Conservation (phyloP, 352 stramenopile species). For the Globisporangium recalcitrans region DNA sequence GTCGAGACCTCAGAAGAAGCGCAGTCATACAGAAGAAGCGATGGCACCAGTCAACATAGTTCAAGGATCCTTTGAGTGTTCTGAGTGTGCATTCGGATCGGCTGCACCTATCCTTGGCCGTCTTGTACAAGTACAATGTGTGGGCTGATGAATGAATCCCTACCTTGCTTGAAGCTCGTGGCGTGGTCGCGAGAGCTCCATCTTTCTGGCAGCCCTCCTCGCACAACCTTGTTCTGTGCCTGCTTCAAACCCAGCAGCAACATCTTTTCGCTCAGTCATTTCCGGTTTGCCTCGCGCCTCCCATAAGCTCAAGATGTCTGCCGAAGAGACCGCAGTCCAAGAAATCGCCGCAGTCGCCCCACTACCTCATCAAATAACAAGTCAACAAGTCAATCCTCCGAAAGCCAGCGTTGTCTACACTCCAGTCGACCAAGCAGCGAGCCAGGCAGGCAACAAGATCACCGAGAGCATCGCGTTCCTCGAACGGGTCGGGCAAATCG, state of each 20-base stretch:
- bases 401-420: neutral
- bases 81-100: neutral
- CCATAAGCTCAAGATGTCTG: neutral
- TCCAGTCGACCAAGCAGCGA: neutral
- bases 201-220: neutral
- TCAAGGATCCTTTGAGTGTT: neutral
- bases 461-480: constrained; percentile 9
- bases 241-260: neutral
- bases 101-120: neutral
- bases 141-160: too few species aligned
- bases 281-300: neutral
- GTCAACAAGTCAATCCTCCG: neutral
- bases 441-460: constrained; percentile 1
- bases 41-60: neutral
- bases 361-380: neutral
- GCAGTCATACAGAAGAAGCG: neutral
- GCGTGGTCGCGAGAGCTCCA: too few species aligned
- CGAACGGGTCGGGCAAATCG: constrained; percentile 12
- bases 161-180: too few species aligned
- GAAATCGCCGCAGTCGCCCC: neutral
- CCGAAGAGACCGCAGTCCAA: neutral
- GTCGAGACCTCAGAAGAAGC: neutral
- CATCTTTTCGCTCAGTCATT: neutral
- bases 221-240: neutral
- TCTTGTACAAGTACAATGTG: neutral